Evolutionary conservation across 768 basidiomycete species (phyloP), one percentile per base, ranked within the genome.

Genomic region (Flagelloscypha sp.): DNA sequence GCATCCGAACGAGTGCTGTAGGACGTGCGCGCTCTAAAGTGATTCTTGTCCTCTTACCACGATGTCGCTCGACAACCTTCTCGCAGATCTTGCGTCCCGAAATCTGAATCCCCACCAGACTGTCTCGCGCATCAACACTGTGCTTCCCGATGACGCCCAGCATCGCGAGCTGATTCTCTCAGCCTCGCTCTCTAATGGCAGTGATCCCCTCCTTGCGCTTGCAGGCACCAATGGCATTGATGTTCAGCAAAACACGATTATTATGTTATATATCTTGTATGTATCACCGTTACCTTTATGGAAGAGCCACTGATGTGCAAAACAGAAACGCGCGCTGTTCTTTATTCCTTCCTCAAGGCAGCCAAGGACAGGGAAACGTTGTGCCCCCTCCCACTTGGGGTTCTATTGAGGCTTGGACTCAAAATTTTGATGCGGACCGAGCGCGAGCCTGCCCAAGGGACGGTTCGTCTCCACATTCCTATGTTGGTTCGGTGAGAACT

Each of bases 191-290:
- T 52, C 68, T 0, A 65, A 67, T 30, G 83, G 78, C 3, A 71
- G 77, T 44, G 85, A 89, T 53, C 86, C 86, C 7, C 49, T 89
- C 33, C 37, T 57, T 3, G 51, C 80, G 7, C 56, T 89, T 23
- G n/a, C n/a, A n/a, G n/a, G n/a, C n/a, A n/a, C n/a, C n/a, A n/a
- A n/a, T n/a, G n/a, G n/a, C n/a, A n/a, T n/a, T n/a, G 69, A 79
- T 47, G 54, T 74, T 17, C 54, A 59, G 20, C 48, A 47, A 20
- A 71, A 84, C 50, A 79, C 83, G 1, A 53, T 88, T 3, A 80
- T 76, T 0, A 68, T 76, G 27, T 54, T 88, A 27, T 81, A 76
- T 46, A 83, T 89, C 28, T 51, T 89, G 85, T 87, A 45, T 58
- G 81, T 64, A 5, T 25, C 20, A 6, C 21, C n/a, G 5, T 7